A percentile compares a stretch with the other conserved stretches of the same genome.
Conservation (phyloP, 164 flowering plant genomes). For the Vitis labrusca region DNA sequence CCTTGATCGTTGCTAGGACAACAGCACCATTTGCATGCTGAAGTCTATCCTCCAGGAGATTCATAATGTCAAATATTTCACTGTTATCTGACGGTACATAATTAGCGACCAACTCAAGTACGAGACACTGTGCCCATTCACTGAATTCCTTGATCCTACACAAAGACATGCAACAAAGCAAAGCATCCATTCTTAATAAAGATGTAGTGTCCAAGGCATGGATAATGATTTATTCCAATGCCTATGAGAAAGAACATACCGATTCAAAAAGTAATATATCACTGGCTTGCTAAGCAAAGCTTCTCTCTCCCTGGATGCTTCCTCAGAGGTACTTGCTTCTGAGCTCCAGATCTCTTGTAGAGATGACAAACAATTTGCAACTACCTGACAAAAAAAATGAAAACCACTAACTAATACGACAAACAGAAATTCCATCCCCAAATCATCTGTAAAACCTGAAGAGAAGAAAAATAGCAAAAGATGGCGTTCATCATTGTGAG, state of each 20-base stretch:
- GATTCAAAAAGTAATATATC: slow-evolving; percentile 75
- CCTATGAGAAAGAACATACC: slow-evolving; percentile 38
- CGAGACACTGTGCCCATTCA: slow-evolving; percentile 98
- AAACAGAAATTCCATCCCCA: not conserved
- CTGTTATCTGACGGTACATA: slow-evolving; percentile 87
- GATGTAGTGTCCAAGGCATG: not conserved
- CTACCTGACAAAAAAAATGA: slow-evolving; percentile 54
- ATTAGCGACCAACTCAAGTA: slow-evolving; percentile 83
- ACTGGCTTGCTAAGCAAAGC: slow-evolving; percentile 82
- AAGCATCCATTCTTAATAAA: not conserved
- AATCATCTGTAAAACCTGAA: not conserved
- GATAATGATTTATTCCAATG: not conserved
- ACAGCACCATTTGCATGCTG: slow-evolving; percentile 99
- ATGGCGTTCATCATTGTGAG: not conserved
- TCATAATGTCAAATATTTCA: slow-evolving; percentile 98
- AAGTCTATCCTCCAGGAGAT: slow-evolving; percentile 98
- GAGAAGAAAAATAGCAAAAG: not conserved
- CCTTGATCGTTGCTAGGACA: slow-evolving; percentile 87
- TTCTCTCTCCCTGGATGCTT: slow-evolving; percentile 87
- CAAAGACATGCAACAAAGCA: not conserved
- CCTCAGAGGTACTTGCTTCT: slow-evolving; percentile 85
- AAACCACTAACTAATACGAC: not conserved
- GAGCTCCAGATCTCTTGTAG: slow-evolving; percentile 92
- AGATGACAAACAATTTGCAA: slow-evolving; percentile 87
- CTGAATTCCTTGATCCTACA: slow-evolving; percentile 91